Conservation (phyloP, 139 green algal genomes). For the Pleodorina starrii region DNA sequence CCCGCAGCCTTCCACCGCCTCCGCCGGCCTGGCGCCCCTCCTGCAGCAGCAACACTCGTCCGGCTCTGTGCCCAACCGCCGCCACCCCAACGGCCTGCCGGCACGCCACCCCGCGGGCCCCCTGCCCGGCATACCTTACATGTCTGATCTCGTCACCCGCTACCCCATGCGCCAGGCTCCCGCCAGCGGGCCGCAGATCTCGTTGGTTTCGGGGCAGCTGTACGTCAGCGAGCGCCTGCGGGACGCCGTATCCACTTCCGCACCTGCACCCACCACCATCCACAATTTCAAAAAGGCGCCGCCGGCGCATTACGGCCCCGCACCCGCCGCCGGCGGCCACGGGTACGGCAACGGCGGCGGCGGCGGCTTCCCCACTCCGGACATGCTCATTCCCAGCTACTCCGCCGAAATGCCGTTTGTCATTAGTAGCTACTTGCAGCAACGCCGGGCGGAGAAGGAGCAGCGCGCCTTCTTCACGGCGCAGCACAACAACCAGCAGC, state of each 20-base stretch:
- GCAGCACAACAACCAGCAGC: neutral
- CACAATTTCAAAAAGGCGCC: neutral
- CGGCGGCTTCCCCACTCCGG: neutral
- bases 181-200: neutral
- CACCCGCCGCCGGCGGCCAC: neutral
- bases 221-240: constrained; percentile 14
- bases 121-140: constrained; percentile 1
- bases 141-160: neutral
- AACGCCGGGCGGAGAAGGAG: constrained; percentile 11
- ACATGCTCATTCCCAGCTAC: neutral
- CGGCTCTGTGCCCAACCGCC: neutral
- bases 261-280: too few relatives aligned
- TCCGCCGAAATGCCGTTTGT: neutral
- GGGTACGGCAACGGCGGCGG: neutral
- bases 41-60: neutral
- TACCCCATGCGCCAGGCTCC: neutral
- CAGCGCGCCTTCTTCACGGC: neutral
- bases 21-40: too few relatives aligned
- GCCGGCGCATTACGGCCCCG: too few relatives aligned
- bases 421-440: neutral
- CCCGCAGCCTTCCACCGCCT: too few relatives aligned
- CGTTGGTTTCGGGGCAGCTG: neutral
- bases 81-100: constrained; percentile 18
- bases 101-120: neutral
- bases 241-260: neutral